These are phyloP conservation scores for Penicillium sumatraense DNA, from an alignment of 2,329 filamentous ascomycete genomes.

Conservation along the genomic window DNA sequence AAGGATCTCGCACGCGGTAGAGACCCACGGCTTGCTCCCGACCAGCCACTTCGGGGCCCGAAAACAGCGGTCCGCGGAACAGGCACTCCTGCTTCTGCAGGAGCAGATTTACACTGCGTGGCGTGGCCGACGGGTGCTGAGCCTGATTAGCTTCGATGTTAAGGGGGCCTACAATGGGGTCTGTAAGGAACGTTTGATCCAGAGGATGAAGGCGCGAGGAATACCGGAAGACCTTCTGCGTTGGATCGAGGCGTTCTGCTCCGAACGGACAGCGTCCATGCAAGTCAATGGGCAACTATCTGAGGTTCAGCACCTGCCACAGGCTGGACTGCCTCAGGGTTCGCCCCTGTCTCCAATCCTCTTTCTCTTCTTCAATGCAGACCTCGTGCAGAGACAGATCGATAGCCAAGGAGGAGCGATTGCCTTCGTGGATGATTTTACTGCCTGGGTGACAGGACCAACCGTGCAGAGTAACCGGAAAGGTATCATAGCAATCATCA, in stretches of 20 bases:
- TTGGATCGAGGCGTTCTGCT: constrained; percentile 35
- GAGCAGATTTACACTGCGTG: constrained; percentile 33
- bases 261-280: constrained; percentile 27
- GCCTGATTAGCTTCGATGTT: constrained; percentile 41
- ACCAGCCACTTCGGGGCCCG: too few relatives aligned
- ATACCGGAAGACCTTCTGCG: constrained; percentile 27
- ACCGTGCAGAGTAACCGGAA: constrained; percentile 16
- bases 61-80: constrained; percentile 40
- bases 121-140: constrained; percentile 21
- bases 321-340: too few relatives aligned
- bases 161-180: constrained; percentile 49
- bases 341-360: constrained; percentile 43
- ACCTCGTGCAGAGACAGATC: constrained; percentile 40
- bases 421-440: constrained; percentile 24
- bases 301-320: constrained; percentile 16
- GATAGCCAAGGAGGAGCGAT: constrained; percentile 28
- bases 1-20: constrained; percentile 34
- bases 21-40: constrained; percentile 35
- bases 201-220: constrained; percentile 36
- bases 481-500: constrained; percentile 22
- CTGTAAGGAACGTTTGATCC: constrained; percentile 38
- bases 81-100: constrained; percentile 38
- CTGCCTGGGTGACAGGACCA: constrained; percentile 15
- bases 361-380: constrained; percentile 46
- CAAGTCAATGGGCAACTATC: constrained; percentile 21